Base-by-base conservation (phyloP, 2,329 filamentous ascomycete genomes). In the Ploettnerulaceae sp. region DNA sequence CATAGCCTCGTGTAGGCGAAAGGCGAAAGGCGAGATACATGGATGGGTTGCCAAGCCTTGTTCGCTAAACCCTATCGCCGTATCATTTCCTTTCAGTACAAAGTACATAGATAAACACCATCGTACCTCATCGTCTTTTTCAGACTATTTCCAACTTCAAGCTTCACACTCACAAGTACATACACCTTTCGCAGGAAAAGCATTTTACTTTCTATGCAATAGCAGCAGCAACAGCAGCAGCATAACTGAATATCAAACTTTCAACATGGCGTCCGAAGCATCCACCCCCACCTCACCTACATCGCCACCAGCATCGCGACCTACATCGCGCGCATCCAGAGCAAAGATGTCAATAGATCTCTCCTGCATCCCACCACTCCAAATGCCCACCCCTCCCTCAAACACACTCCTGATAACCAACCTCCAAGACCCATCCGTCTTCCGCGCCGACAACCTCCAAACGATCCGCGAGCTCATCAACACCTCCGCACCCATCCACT, bases 351-450 rank as follows among this genome's bases (percentile, higher is more conserved):
- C 80, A 17, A 76, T 93, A 61, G 86, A 91, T 63, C 77, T 91
- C 35, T 84, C 84, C 52, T 77, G 74, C 61, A 69, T 91, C 32
- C 86, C 87, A 39, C 77, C 84, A 26, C 73, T 87, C 45, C 72
- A 73, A 32, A 76, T 80, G 62, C 86, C 86, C n/a, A 81, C 85
- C 20, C 79, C 82, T 45, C 84, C 86, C 5, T 86, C 84, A 56
- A 93, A 93, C 71, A 93, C 87, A 0, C 81, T 93, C 47, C 79
- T 93, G 61, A 84, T 93, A 63, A 93, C 87, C 60, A 89, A 89
- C 69, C 79, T 93, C 50, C 71, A 82, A 61, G 79, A 87, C 55
- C 69, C 74, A 49, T 81, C 84, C 60, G 81, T 89, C 69, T 93
- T 91, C 74, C 73, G 78, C 48, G 73, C 84, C 14, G 76, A 83